These are phyloP conservation scores for Triangularia verruculosa DNA, from an alignment of 2,329 filamentous ascomycete species.

Conservation along the genomic window DNA sequence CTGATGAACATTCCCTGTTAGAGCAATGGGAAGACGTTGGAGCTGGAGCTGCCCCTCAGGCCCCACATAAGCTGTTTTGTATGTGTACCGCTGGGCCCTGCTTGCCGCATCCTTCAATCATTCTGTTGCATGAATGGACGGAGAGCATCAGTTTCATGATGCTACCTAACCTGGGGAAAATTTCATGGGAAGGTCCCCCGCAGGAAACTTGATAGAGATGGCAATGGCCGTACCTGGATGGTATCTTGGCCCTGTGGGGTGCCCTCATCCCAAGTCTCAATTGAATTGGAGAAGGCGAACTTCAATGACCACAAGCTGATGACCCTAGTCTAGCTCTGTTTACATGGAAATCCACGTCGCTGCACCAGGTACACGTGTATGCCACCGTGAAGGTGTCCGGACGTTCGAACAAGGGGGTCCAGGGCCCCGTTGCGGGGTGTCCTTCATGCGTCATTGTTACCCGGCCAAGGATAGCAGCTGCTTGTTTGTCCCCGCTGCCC, in stretches of 20 bases:
- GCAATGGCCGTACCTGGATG: no score
- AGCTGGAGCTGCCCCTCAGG: background rate
- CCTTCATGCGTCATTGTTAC: conserved; percentile 21
- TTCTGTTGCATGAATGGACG: background rate
- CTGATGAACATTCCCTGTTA: background rate
- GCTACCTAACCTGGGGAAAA: no score
- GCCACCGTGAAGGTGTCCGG: no score
- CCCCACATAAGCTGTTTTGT: background rate
- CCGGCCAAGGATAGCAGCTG: conserved; percentile 7
- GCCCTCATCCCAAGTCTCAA: background rate
- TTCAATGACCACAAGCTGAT: no score
- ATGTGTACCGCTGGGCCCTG: background rate
- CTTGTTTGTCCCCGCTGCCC: conserved; percentile 14
- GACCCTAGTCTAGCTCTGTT: no score
- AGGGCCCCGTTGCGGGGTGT: conserved; percentile 1
- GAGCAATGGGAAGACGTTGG: background rate
- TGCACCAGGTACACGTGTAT: no score
- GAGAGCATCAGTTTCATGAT: no score
- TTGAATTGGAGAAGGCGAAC: background rate
- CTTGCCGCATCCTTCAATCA: background rate
- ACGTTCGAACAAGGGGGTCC: background rate
- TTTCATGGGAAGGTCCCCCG: background rate
- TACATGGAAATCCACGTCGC: no score
- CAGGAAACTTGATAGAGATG: background rate
- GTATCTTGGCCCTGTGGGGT: no score